Percentiles rank a stretch among this genome's conserved stretches.
Evolutionary conservation across 805 yeast genomes (phyloP).

Genomic region (Zygoascus ofunaensis): DNA sequence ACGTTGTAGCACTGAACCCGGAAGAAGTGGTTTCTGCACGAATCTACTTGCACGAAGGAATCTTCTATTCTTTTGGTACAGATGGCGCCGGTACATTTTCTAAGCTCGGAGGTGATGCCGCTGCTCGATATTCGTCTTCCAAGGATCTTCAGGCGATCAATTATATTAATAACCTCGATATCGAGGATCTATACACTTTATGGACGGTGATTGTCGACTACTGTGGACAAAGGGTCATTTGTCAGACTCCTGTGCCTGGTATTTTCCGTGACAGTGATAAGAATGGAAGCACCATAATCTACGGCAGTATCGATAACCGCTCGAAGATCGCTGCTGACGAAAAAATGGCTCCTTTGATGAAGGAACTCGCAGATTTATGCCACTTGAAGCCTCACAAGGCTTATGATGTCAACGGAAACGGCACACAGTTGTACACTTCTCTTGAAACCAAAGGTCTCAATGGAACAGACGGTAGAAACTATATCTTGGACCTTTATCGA

Average conservation of each 20-base stretch:
- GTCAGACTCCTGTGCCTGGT: conserved; percentile 97
- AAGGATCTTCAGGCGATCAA: conserved; percentile 73
- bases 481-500: conserved; percentile 75
- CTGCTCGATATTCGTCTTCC: conserved; percentile 68
- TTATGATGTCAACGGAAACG: conserved; percentile 37
- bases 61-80: conserved; percentile 74
- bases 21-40: conserved; percentile 51
- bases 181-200: conserved; percentile 55
- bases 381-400: conserved; percentile 67
- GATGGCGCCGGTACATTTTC: conserved; percentile 61
- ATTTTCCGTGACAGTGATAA: conserved; percentile 44
- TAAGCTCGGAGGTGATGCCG: conserved; percentile 69
- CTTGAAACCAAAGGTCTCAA: conserved; percentile 74
- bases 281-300: conserved; percentile 46
- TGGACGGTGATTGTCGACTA: conserved; percentile 84
- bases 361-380: conserved; percentile 58
- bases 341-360: conserved; percentile 47
- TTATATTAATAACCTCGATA: conserved; percentile 56
- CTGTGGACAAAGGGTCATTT: conserved; percentile 77
- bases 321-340: conserved; percentile 41
- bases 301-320: conserved; percentile 64
- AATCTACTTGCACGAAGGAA: conserved; percentile 70
- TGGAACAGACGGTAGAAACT: conserved; percentile 79
- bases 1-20: conserved; percentile 73
- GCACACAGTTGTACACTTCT: conserved; percentile 51